phyloP scores from a whole-genome alignment of 2,329 filamentous ascomycete genomes.

The Xylaria sp. region DNA sequence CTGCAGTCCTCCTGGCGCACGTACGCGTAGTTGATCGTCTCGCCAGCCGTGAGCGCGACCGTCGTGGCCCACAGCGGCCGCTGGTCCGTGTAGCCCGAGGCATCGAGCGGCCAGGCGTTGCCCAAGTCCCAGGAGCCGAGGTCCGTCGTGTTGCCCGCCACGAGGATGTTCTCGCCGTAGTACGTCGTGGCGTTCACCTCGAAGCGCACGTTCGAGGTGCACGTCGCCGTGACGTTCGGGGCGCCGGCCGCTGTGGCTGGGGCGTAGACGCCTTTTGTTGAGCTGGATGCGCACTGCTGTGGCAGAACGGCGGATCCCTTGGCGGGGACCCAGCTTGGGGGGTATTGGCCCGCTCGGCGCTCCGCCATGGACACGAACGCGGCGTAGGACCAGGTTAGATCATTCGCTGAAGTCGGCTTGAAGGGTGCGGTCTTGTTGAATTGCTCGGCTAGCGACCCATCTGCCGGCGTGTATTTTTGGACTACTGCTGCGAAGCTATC shows the following conservation, averaged over 20 bases:
- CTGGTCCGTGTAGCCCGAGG: constrained; percentile 55
- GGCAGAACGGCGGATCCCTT: constrained; percentile 43
- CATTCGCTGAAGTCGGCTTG: constrained; percentile 57
- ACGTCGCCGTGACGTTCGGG: constrained; percentile 49
- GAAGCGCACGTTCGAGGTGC: constrained; percentile 56
- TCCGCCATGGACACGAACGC: constrained; percentile 62
- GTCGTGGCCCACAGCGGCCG: constrained; percentile 59
- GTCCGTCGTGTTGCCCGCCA: constrained; percentile 56
- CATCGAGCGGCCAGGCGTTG: constrained; percentile 53
- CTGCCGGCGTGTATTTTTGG: constrained; percentile 59
- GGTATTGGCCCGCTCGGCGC: constrained; percentile 52
- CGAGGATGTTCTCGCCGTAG: constrained; percentile 60
- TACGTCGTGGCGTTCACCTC: constrained; percentile 59
- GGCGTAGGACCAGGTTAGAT: constrained; percentile 79
- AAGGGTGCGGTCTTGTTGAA: constrained; percentile 55
- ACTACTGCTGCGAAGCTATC: constrained; percentile 64
- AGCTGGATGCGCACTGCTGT: constrained; percentile 43
- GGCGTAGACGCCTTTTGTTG: constrained; percentile 48
- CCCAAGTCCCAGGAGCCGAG: constrained; percentile 58
- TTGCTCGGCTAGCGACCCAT: constrained; percentile 62
- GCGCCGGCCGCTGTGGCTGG: constrained; percentile 52
- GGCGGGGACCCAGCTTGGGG: constrained; percentile 46
- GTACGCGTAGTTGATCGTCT: constrained; percentile 59
- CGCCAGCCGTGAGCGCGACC: constrained; percentile 55
- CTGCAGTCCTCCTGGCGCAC: constrained; percentile 57